Conservation (phyloP, 129 eudicot genomes). For the Pseudognaphalium luteoalbum region DNA sequence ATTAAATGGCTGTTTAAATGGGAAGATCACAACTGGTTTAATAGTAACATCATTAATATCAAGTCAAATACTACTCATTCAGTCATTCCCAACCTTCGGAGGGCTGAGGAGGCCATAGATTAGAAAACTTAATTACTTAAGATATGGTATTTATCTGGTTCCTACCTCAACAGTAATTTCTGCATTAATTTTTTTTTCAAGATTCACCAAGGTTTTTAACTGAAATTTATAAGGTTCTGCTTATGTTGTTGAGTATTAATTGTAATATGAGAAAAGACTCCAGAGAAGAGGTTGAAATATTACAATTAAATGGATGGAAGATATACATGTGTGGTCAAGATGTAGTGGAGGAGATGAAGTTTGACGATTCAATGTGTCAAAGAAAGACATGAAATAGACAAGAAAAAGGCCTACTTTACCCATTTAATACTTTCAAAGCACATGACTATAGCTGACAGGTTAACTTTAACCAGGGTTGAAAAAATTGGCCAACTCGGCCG, state of each 20-base stretch:
- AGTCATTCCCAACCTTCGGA: constrained; percentile 4
- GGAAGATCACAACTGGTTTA: constrained; percentile 1
- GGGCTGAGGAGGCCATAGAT: background rate
- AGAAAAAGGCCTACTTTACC: constrained; percentile 4
- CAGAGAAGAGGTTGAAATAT: constrained; percentile 4
- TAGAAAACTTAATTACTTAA: too few relatives aligned
- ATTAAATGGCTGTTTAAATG: constrained; percentile 2
- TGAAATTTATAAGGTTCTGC: constrained; percentile 3
- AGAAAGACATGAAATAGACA: background rate
- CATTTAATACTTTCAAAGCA: background rate
- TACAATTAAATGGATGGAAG: background rate
- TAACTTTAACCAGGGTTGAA: background rate
- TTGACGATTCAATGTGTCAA: background rate
- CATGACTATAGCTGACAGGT: background rate
- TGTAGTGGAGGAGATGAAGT: constrained; percentile 5
- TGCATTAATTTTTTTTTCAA: background rate
- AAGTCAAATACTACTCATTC: constrained; percentile 16
- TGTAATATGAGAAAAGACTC: constrained; percentile 2
- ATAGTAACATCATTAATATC: constrained; percentile 14
- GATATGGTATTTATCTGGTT: too few relatives aligned
- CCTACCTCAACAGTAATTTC: background rate
- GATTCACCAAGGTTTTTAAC: background rate
- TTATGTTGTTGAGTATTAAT: background rate
- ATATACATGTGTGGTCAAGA: constrained; percentile 4
- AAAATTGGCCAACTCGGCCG: too few relatives aligned